A percentile compares a stretch with the other conserved stretches of the same genome.
These are phyloP conservation scores for Melaleuca alternifolia DNA, from an alignment of 345 rosid genomes.

Conservation along the genomic window DNA sequence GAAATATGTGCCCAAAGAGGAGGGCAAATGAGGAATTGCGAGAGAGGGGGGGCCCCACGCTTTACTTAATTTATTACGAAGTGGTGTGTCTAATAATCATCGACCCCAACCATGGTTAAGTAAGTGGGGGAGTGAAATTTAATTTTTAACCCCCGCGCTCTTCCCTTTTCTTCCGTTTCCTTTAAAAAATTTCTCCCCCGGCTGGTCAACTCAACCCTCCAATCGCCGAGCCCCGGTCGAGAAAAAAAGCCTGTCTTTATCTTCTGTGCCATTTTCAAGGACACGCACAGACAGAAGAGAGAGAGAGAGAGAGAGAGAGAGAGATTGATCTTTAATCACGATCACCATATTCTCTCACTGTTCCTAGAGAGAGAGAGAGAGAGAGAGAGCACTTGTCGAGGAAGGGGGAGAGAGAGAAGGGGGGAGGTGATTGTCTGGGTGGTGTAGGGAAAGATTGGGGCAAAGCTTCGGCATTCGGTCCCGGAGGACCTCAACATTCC, in stretches of 20 bases:
- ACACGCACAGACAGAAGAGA: not conserved
- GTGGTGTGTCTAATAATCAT: too few species aligned
- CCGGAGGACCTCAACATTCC: conserved; percentile 3
- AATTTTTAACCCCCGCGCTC: not conserved
- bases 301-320: not conserved
- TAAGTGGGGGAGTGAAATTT: not conserved
- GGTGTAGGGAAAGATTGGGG: conserved; percentile 34
- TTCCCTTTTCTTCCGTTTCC: not conserved
- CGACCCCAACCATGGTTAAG: not conserved
- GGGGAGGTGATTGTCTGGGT: conserved; percentile 15
- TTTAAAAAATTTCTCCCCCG: not conserved
- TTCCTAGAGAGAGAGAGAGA: conserved; percentile 5
- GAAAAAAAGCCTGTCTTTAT: not conserved
- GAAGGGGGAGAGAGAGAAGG: not conserved
- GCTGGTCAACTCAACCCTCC: not conserved
- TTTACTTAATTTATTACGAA: not conserved
- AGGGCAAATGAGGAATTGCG: not conserved
- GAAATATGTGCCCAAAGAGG: not conserved
- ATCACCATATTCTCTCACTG: not conserved
- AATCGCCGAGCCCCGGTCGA: not conserved
- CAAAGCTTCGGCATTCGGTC: conserved; percentile 26
- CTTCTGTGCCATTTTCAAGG: not conserved
- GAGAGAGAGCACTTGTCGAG: not conserved
- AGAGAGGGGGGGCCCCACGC: not conserved
- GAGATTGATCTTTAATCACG: not conserved